phyloP scores from a whole-genome alignment of 768 basidiomycete species.

The Kwoniella botswanensis region DNA sequence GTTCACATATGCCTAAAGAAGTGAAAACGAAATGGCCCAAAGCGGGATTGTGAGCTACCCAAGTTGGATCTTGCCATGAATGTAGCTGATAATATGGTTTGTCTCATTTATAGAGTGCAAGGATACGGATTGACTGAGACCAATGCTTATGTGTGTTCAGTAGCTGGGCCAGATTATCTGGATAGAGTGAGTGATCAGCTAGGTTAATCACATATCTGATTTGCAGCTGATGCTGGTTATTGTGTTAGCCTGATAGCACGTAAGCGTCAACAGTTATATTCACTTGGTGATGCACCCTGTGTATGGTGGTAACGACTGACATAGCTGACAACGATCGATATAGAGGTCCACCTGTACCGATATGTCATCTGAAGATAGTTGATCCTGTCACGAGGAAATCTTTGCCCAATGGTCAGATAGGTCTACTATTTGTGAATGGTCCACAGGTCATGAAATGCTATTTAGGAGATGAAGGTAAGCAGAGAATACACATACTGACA shows the following conservation, averaged over 20 bases:
- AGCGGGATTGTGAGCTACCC: slow-evolving; percentile 42
- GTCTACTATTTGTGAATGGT: slow-evolving; percentile 46
- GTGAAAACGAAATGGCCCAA: slow-evolving; percentile 49
- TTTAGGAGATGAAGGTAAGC: slow-evolving; percentile 40
- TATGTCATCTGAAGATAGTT: slow-evolving; percentile 45
- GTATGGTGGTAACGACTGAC: background rate
- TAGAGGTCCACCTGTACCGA: slow-evolving; percentile 50
- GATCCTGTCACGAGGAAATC: slow-evolving; percentile 35
- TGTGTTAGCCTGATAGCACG: slow-evolving; percentile 51
- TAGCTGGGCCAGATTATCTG: slow-evolving; percentile 47
- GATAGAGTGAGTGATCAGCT: slow-evolving; percentile 30
- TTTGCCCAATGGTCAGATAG: slow-evolving; percentile 34
- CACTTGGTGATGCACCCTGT: no score
- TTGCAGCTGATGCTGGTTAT: background rate
- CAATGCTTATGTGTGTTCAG: slow-evolving; percentile 53
- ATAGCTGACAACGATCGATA: background rate
- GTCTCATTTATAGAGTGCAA: slow-evolving; percentile 38
- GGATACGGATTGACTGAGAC: slow-evolving; percentile 55
- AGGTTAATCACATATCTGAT: background rate
- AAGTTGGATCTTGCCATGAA: background rate
- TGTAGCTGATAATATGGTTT: background rate
- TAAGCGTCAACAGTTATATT: slow-evolving; percentile 14
- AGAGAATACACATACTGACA: background rate
- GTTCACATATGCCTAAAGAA: slow-evolving; percentile 42
- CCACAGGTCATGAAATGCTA: slow-evolving; percentile 56